phyloP scores from a whole-genome alignment of 352 stramenopile species.

The Peronospora farinosa region DNA sequence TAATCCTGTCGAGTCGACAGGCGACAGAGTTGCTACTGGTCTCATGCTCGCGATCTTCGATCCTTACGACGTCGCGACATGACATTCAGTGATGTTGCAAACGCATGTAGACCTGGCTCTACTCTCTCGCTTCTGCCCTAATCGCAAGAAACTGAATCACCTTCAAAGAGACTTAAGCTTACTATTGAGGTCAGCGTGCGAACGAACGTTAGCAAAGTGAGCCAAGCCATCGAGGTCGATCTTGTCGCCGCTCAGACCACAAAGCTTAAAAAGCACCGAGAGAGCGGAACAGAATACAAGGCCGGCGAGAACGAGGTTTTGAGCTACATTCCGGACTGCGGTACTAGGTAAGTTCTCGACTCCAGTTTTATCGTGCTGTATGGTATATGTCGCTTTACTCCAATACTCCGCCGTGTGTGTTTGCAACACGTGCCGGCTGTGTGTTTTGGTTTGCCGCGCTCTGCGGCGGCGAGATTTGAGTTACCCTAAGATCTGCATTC shows the following conservation, averaged over 20 bases:
- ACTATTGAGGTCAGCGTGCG: slow-evolving; percentile 22
- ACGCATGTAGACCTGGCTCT: slow-evolving; percentile 13
- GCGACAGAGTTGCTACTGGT: slow-evolving; percentile 2
- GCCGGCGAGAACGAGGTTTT: slow-evolving; percentile 6
- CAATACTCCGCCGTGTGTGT: slow-evolving; percentile 4
- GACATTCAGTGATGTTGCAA: slow-evolving; percentile 31
- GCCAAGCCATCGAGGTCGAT: slow-evolving; percentile 18
- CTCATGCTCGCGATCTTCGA: slow-evolving; percentile 25
- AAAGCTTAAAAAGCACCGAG: slow-evolving; percentile 28
- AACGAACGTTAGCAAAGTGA: slow-evolving; percentile 19
- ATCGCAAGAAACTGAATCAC: slow-evolving; percentile 29
- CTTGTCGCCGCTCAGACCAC: slow-evolving; percentile 25
- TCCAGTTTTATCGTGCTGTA: slow-evolving; percentile 4
- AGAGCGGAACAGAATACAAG: slow-evolving; percentile 23
- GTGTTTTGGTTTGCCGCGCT: slow-evolving; percentile 22
- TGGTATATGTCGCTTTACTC: neutral
- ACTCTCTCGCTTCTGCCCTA: slow-evolving; percentile 25
- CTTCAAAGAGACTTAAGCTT: slow-evolving; percentile 16
- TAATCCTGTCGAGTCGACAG: slow-evolving; percentile 1
- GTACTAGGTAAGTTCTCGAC: slow-evolving; percentile 17
- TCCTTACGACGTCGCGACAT: slow-evolving; percentile 23
- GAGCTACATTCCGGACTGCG: slow-evolving; percentile 7
- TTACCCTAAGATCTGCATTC: slow-evolving; percentile 25
- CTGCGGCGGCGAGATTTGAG: neutral
- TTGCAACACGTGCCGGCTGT: slow-evolving; percentile 26